These are phyloP conservation scores for Blastomyces gilchristii DNA, from an alignment of 2,329 filamentous ascomycete genomes.

Conservation along the genomic window DNA sequence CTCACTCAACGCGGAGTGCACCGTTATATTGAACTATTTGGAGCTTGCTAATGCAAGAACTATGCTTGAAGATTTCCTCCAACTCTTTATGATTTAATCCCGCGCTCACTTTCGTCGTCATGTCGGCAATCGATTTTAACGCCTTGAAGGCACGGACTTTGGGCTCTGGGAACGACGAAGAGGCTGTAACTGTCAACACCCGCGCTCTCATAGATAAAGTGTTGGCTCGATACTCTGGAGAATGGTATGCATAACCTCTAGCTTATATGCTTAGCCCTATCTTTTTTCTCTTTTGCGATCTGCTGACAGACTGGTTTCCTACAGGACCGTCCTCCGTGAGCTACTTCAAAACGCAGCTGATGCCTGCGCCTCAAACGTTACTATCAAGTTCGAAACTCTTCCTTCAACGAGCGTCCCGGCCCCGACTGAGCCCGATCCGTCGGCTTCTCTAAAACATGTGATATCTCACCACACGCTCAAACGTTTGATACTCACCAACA, in stretches of 20 bases:
- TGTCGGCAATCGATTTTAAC: conserved; percentile 44
- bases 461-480: conserved; percentile 77
- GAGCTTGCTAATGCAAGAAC: not conserved
- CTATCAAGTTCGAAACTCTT: conserved; percentile 82
- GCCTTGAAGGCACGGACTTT: conserved; percentile 78
- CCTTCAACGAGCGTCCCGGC: conserved; percentile 69
- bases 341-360: conserved; percentile 98
- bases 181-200: conserved; percentile 96
- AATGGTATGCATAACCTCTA: conserved; percentile 58
- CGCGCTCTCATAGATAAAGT: conserved; percentile 96
- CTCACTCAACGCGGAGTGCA: not conserved
- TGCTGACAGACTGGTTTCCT: not conserved
- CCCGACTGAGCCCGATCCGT: conserved; percentile 54
- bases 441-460: conserved; percentile 68
- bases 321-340: conserved; percentile 62
- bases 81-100: not conserved
- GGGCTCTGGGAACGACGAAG: conserved; percentile 77
- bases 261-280: not conserved
- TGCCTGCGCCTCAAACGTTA: conserved; percentile 80
- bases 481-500: conserved; percentile 82
- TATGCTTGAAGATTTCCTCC: not conserved
- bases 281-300: not conserved
- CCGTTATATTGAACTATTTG: not conserved
- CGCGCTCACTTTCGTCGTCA: not conserved
- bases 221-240: conserved; percentile 86